These are phyloP conservation scores for Irineochytrium annulatum DNA, from an alignment of 192 early-diverging fungal genomes.

Conservation along the genomic window DNA sequence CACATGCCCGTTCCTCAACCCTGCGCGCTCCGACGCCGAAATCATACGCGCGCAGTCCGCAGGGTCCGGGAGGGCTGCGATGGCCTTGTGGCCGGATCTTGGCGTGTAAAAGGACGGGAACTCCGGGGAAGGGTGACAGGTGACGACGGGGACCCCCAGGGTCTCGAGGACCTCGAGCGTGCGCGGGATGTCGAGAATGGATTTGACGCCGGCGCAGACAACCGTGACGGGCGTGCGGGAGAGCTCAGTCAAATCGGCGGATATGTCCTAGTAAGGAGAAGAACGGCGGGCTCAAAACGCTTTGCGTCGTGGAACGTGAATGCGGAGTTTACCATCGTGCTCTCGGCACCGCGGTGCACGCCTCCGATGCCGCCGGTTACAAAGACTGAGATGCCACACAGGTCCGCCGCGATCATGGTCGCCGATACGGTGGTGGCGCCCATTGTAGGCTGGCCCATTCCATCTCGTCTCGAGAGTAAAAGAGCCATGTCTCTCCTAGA, in stretches of 20 bases:
- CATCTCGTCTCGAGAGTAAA: neutral
- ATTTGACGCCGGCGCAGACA: conserved; percentile 93
- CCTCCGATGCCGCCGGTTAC: conserved; percentile 98
- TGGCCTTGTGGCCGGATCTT: conserved; percentile 62
- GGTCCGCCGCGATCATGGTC: conserved; percentile 84
- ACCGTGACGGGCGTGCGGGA: conserved; percentile 89
- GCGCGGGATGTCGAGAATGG: conserved; percentile 88
- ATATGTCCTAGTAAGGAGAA: conserved; percentile 68
- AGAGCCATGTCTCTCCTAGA: neutral
- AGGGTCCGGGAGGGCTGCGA: conserved; percentile 45
- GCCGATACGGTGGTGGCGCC: conserved; percentile 93
- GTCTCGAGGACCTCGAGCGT: conserved; percentile 80
- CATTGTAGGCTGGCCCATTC: conserved; percentile 21
- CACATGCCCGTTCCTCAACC: conserved; percentile 72
- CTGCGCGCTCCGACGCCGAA: conserved; percentile 23
- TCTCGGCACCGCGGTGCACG: conserved; percentile 75
- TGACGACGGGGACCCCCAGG: conserved; percentile 89
- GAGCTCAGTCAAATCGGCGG: conserved; percentile 90
- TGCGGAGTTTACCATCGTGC: conserved; percentile 27
- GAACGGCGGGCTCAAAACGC: neutral
- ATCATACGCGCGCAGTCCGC: conserved; percentile 55
- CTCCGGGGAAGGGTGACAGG: conserved; percentile 51
- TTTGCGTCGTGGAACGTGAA: neutral
- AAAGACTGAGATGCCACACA: conserved; percentile 84
- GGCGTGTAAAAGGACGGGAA: conserved; percentile 94